A percentile compares a stretch with the other conserved stretches of the same genome.
Conservation (phyloP, 176 grass and related monocot genomes). For the Coix lacrymajobi region DNA sequence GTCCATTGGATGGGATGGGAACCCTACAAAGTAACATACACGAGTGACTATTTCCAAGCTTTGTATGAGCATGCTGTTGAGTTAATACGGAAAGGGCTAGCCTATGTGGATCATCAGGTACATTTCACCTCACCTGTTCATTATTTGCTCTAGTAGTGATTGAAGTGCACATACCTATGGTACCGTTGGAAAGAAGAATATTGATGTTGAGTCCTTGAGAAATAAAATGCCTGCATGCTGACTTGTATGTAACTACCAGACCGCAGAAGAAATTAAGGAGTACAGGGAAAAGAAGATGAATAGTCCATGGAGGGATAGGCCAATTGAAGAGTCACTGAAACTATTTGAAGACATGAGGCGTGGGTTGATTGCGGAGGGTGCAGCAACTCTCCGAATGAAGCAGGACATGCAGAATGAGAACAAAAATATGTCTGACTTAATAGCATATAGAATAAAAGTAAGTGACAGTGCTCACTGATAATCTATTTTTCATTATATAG, state of each 20-base stretch:
- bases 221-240: constrained; percentile 12
- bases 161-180: background rate
- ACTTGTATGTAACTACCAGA: constrained; percentile 49
- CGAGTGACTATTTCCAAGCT: constrained; percentile 95
- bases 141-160: constrained; percentile 11
- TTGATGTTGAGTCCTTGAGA: constrained; percentile 10
- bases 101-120: constrained; percentile 99
- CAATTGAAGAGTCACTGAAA: constrained; percentile 75
- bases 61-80: constrained; percentile 86
- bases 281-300: constrained; percentile 94
- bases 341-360: constrained; percentile 90
- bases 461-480: constrained; percentile 8
- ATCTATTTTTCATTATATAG: constrained; percentile 1
- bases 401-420: constrained; percentile 99
- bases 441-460: constrained; percentile 99
- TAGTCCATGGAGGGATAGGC: constrained; percentile 95
- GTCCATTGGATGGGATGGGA: constrained; percentile 93
- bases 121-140: background rate
- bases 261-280: constrained; percentile 85
- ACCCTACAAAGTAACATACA: constrained; percentile 96
- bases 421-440: constrained; percentile 96
- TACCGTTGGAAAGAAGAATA: constrained; percentile 1
- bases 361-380: constrained; percentile 78
- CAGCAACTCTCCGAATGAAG: constrained; percentile 93
- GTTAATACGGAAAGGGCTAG: constrained; percentile 80